Conservation (phyloP, 257 asterid species). For the Ophiorrhiza pumila region DNA sequence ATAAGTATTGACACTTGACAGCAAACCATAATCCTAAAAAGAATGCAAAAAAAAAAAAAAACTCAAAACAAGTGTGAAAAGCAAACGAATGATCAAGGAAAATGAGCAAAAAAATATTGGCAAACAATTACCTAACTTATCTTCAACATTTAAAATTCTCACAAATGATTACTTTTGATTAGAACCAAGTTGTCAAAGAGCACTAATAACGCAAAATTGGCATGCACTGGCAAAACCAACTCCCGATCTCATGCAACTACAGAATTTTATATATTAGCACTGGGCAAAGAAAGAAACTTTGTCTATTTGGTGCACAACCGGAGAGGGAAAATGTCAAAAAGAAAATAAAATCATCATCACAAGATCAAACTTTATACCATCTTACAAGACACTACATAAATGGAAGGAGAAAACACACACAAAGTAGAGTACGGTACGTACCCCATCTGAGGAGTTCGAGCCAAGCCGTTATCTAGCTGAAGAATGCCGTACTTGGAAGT, state of each 20-base stretch:
- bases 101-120: neutral
- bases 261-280: neutral
- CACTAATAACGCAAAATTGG: neutral
- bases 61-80: neutral
- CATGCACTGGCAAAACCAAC: neutral
- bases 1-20: no score
- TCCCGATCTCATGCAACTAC: neutral
- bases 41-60: neutral
- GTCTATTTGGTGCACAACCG: neutral
- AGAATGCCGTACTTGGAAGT: constrained; percentile 78
- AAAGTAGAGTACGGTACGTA: constrained; percentile 19
- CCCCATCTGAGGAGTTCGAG: constrained; percentile 92
- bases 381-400: neutral
- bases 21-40: neutral
- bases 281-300: neutral
- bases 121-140: neutral
- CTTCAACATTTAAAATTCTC: neutral
- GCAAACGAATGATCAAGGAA: constrained; percentile 13
- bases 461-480: constrained; percentile 78
- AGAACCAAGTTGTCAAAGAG: neutral
- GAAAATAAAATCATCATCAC: neutral
- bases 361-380: neutral
- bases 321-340: constrained; percentile 3
- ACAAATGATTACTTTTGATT: no score
- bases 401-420: neutral